Conservation (phyloP, 2,329 filamentous ascomycete species). For the Ophiostoma sp. region DNA sequence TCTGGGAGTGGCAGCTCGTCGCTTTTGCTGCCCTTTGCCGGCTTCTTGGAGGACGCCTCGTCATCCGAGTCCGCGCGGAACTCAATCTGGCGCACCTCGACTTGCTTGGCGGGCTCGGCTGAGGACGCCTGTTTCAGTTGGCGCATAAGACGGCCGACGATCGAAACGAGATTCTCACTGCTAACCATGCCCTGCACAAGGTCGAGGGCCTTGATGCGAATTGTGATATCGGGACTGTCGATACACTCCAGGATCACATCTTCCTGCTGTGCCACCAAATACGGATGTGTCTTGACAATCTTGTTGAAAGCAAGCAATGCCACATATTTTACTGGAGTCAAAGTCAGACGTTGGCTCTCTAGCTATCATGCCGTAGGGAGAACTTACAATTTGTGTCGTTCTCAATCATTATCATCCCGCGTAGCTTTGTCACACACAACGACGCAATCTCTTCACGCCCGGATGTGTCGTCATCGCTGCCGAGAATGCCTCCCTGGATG, state of each 20-base stretch:
- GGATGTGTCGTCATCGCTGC: slow-evolving; percentile 65
- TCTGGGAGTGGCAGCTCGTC: slow-evolving; percentile 64
- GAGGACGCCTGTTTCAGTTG: slow-evolving; percentile 68
- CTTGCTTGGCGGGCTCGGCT: slow-evolving; percentile 37
- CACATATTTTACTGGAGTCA: slow-evolving; percentile 82
- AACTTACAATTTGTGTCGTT: slow-evolving; percentile 82
- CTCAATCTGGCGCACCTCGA: slow-evolving; percentile 43
- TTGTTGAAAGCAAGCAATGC: slow-evolving; percentile 92
- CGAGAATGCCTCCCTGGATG: slow-evolving; percentile 90
- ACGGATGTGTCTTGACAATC: slow-evolving; percentile 82
- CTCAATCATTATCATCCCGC: slow-evolving; percentile 90
- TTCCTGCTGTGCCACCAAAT: slow-evolving; percentile 84
- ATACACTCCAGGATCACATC: slow-evolving; percentile 96
- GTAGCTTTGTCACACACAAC: slow-evolving; percentile 84
- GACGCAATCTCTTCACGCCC: slow-evolving; percentile 89
- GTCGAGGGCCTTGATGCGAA: slow-evolving; percentile 85
- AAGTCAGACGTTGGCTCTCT: background rate
- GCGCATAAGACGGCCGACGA: slow-evolving; percentile 80
- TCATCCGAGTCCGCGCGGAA: slow-evolving; percentile 45
- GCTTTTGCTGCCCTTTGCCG: slow-evolving; percentile 33
- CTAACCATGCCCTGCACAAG: slow-evolving; percentile 92
- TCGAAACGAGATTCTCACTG: slow-evolving; percentile 72
- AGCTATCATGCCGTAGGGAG: background rate
- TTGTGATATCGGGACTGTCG: slow-evolving; percentile 92
- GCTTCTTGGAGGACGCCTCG: slow-evolving; percentile 36